Conservation (phyloP, 75 land plant species). For the Ceratopteris richardii region DNA sequence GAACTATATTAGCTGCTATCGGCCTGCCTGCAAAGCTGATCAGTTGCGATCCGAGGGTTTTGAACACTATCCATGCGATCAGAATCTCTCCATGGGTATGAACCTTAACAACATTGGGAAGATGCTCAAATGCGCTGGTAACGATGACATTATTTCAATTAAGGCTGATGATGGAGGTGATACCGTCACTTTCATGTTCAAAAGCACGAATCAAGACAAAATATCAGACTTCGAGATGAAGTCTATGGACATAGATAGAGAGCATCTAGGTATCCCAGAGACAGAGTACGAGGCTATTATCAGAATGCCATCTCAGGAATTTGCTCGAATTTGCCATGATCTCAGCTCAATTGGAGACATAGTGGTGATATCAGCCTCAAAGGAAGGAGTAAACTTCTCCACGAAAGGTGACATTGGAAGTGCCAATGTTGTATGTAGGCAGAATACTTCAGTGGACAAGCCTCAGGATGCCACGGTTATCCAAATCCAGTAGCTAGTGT, state of each 20-base stretch:
- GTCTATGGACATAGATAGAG: conserved; percentile 48
- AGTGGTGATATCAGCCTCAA: conserved; percentile 44
- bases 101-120: conserved; percentile 43
- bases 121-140: conserved; percentile 47
- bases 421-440: conserved; percentile 42
- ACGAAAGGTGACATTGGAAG: conserved; percentile 41
- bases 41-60: conserved; percentile 39
- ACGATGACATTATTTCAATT: conserved; percentile 44
- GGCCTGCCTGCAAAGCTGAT: too few species aligned
- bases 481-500: conserved; percentile 41
- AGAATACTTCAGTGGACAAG: conserved; percentile 41
- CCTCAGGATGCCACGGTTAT: conserved; percentile 36
- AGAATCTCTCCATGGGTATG: conserved; percentile 45
- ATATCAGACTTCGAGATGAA: conserved; percentile 50
- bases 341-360: conserved; percentile 36
- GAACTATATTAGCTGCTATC: too few species aligned
- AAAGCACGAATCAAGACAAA: conserved; percentile 40
- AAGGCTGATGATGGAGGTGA: conserved; percentile 53
- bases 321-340: conserved; percentile 33
- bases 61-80: conserved; percentile 46
- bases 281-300: conserved; percentile 35
- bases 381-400: conserved; percentile 44
- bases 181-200: conserved; percentile 43
- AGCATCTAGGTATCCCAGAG: conserved; percentile 40
- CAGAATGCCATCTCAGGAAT: conserved; percentile 40